phyloP scores from a whole-genome alignment of 2,329 filamentous ascomycete genomes.

The Bretziella fagacearum region DNA sequence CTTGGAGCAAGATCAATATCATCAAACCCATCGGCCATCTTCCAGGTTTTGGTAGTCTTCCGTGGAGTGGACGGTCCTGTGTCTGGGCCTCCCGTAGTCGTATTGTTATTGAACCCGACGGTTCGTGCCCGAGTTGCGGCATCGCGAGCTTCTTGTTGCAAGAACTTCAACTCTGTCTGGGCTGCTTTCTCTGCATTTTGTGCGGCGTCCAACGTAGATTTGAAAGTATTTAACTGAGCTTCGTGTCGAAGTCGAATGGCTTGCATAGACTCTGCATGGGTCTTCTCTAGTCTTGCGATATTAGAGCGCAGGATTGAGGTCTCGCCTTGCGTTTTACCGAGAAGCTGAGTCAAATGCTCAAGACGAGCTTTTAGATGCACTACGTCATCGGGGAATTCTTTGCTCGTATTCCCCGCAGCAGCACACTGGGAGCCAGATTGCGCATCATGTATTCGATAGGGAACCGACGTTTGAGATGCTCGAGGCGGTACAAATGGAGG shows the following conservation, averaged over 20 bases:
- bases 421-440: constrained; percentile 21
- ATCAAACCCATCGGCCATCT: constrained; percentile 61
- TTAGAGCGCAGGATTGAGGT: constrained; percentile 59
- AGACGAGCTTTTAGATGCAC: constrained; percentile 36
- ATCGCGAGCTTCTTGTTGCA: constrained; percentile 54
- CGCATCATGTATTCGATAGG: background rate
- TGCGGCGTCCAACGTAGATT: constrained; percentile 24
- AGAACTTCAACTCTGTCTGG: constrained; percentile 45
- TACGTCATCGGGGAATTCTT: no score
- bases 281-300: constrained; percentile 41
- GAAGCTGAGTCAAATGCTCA: constrained; percentile 35
- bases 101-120: constrained; percentile 13
- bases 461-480: background rate
- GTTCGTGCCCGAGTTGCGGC: constrained; percentile 21
- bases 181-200: constrained; percentile 47
- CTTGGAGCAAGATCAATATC: constrained; percentile 41
- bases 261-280: constrained; percentile 45
- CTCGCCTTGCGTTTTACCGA: constrained; percentile 51
- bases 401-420: no score
- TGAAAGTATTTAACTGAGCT: constrained; percentile 38
- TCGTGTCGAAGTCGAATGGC: constrained; percentile 47
- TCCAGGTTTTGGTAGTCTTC: constrained; percentile 37
- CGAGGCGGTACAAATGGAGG: constrained; percentile 7
- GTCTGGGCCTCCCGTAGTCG: constrained; percentile 16
- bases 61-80: constrained; percentile 40